Evolutionary conservation across 768 basidiomycete genomes (phyloP), one percentile per base, ranked within the genome.

Genomic region (Hysterangium stoloniferum): DNA sequence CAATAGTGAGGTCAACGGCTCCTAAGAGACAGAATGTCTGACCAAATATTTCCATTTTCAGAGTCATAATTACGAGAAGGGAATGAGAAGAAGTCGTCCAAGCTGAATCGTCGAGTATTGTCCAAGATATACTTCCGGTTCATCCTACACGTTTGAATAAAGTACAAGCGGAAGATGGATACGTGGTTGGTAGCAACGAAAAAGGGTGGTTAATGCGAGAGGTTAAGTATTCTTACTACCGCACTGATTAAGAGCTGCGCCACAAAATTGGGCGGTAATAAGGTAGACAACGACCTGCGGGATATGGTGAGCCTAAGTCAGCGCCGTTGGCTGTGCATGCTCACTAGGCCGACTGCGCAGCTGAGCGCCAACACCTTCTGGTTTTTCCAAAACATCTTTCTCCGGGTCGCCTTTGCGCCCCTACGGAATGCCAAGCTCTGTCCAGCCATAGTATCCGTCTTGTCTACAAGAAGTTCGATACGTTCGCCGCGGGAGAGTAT

Each of bases 391-490:
- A 88, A 90, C 86, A 90, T 89, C 63, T 89, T 79, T 52, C 87
- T 72, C 34, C 90, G 70, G 19, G 84, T 82, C n/a, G 74, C 81
- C 36, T 90, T 72, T 13, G 93, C 93, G 5, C 93, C 93, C 45
- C 93, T 71, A 40, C 91, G 71, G 70, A 99, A 99, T 6, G 90
- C 91, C 3, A 88, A 89, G 4, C 95, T 92, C 66, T 98, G 93
- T 8, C 82, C 85, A 6, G 89, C 86, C 82, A 99, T 89, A 48
- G 76, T 86, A 62, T 97, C 94, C 25, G 96, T 99, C 75, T 96
- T 96, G 71, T 97, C 92, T 27, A 98, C 88, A 45, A 99, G 76
- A 15, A 97, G 74, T 64, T 97, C 95, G 57, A 99, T 90, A 47
- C 96, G 76, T 66, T 99, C 96, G 20, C 96, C 96, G 32, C 96